Conservation (phyloP, 306 rosid species). For the Glycine soja region DNA sequence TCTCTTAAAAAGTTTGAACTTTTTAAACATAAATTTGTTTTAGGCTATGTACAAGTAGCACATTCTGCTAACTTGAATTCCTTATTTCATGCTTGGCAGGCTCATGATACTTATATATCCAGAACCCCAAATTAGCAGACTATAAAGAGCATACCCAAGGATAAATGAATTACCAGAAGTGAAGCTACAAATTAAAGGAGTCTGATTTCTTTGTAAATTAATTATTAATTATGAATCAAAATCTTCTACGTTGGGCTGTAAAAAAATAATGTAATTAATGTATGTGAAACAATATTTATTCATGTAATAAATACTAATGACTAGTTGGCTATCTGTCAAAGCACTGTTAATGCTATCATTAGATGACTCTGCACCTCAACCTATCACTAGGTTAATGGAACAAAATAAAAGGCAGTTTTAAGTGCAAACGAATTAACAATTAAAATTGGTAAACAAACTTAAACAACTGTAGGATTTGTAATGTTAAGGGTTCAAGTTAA, state of each 20-base stretch:
- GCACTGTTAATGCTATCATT: too few relatives aligned
- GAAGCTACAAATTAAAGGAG: neutral
- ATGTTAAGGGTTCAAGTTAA: too few relatives aligned
- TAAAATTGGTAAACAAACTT: too few relatives aligned
- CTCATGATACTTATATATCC: neutral
- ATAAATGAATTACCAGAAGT: neutral
- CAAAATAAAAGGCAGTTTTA: too few relatives aligned
- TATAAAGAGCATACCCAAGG: neutral
- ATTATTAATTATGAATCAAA: neutral
- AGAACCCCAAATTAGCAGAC: neutral
- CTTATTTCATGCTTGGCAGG: neutral
- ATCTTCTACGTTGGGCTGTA: neutral
- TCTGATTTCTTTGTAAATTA: neutral
- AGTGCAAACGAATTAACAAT: too few relatives aligned
- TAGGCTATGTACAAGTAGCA: too few relatives aligned
- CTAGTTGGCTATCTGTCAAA: too few relatives aligned
- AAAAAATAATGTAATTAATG: neutral
- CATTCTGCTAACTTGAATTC: neutral
- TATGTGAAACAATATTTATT: neutral
- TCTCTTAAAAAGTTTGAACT: too few relatives aligned
- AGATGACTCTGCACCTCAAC: too few relatives aligned
- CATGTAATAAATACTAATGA: too few relatives aligned
- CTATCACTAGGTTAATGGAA: too few relatives aligned
- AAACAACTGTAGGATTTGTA: too few relatives aligned
- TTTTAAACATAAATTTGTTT: neutral